Conservation (phyloP, 1,284 basidiomycete species). For the Cryptococcus sp. region DNA sequence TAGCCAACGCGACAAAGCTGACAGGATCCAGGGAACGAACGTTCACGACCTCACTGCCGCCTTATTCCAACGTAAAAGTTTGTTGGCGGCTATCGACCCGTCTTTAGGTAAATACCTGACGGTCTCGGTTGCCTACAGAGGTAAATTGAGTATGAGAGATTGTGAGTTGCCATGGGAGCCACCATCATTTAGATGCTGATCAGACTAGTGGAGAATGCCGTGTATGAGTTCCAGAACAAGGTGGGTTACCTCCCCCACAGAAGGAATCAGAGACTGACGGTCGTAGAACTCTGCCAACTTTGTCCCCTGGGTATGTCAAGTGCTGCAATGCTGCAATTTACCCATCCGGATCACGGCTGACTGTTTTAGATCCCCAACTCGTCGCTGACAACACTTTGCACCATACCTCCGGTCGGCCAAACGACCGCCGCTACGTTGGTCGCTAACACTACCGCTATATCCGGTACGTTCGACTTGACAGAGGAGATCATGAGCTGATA, state of each 20-base stretch:
- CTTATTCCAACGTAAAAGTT: slow-evolving; percentile 34
- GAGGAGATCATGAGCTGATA: not conserved
- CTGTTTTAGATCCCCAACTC: slow-evolving; percentile 34
- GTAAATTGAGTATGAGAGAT: slow-evolving; percentile 41
- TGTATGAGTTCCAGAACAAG: slow-evolving; percentile 42
- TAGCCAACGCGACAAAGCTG: slow-evolving; percentile 13
- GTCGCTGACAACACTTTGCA: slow-evolving; percentile 57
- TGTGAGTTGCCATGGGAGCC: slow-evolving; percentile 15
- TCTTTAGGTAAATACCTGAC: slow-evolving; percentile 43
- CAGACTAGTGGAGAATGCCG: slow-evolving; percentile 29
- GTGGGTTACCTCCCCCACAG: slow-evolving; percentile 2
- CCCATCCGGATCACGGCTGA: slow-evolving; percentile 1
- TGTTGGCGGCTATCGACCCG: slow-evolving; percentile 39
- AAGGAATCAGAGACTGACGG: not conserved
- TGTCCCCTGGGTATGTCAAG: slow-evolving; percentile 31
- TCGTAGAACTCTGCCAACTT: slow-evolving; percentile 37
- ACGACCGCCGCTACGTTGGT: slow-evolving; percentile 71
- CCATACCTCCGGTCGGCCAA: slow-evolving; percentile 76
- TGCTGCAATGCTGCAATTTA: too few relatives aligned
- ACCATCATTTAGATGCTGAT: slow-evolving; percentile 5
- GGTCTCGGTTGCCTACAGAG: slow-evolving; percentile 40
- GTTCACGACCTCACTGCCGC: slow-evolving; percentile 38
- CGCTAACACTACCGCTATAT: slow-evolving; percentile 79
- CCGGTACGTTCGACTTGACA: slow-evolving; percentile 39
- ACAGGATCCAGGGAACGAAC: slow-evolving; percentile 18